Evolutionary conservation across 371 early-diverging fungal species (phyloP).

Genomic region (Dinochytrium kinnereticum): DNA sequence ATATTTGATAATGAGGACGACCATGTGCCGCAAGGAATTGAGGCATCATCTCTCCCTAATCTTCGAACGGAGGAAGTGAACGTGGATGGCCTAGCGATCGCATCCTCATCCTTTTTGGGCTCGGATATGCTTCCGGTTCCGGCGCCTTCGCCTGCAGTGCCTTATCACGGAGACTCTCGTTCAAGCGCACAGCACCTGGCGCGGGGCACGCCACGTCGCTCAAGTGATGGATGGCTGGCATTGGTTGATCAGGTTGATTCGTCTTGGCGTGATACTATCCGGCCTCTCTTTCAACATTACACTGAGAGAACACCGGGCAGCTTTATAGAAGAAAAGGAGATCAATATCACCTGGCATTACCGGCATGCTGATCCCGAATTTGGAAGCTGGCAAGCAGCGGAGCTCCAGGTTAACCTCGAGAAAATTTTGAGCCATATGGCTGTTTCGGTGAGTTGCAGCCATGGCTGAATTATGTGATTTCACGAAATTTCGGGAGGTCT

Average conservation of each 20-base stretch:
- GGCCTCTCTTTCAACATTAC: constrained; percentile 72
- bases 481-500: too few species aligned
- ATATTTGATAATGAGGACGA: constrained; percentile 24
- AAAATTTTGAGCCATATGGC: constrained; percentile 91
- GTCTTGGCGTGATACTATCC: constrained; percentile 88
- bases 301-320: constrained; percentile 60
- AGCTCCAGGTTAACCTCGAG: constrained; percentile 93
- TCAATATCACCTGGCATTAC: constrained; percentile 65
- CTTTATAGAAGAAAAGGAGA: constrained; percentile 66
- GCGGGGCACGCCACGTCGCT: constrained; percentile 33
- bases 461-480: too few species aligned
- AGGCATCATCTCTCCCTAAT: background rate
- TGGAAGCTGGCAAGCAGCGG: constrained; percentile 85
- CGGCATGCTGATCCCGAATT: constrained; percentile 67
- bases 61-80: background rate
- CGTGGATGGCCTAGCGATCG: constrained; percentile 10
- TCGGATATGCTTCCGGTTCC: constrained; percentile 12
- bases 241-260: constrained; percentile 84
- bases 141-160: constrained; percentile 1
- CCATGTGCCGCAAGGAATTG: background rate
- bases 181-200: background rate
- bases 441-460: constrained; percentile 1
- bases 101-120: background rate
- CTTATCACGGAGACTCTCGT: background rate
- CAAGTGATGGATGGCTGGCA: constrained; percentile 68